These are phyloP conservation scores for Myxozyma sirexii DNA, from an alignment of 805 yeast genomes.

Conservation along the genomic window DNA sequence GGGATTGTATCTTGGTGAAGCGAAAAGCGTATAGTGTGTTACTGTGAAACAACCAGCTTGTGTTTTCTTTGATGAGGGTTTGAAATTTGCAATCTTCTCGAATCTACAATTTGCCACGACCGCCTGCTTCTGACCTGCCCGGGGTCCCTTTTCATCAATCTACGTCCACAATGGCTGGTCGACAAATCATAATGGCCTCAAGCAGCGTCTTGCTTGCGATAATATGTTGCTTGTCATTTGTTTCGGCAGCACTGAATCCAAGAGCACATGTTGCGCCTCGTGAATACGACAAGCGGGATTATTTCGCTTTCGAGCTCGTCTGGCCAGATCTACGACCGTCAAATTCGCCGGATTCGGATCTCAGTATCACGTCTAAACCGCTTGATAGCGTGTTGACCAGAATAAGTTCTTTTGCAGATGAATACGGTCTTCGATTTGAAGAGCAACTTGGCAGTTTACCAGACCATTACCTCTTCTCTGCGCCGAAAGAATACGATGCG, in stretches of 20 bases:
- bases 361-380: constrained; percentile 3
- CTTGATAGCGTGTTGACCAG: not conserved
- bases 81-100: not conserved
- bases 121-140: not conserved
- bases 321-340: constrained; percentile 7
- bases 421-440: constrained; percentile 23
- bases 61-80: not conserved
- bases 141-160: not conserved
- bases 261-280: constrained; percentile 33
- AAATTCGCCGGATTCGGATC: not conserved
- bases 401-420: constrained; percentile 15
- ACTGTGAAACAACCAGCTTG: too few relatives aligned
- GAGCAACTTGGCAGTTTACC: constrained; percentile 24
- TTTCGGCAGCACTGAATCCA: constrained; percentile 8
- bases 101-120: not conserved
- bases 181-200: not conserved
- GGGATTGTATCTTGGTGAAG: too few relatives aligned
- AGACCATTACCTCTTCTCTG: constrained; percentile 27
- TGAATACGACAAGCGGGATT: constrained; percentile 34
- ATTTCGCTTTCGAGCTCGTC: constrained; percentile 35
- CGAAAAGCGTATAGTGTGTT: too few relatives aligned
- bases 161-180: not conserved
- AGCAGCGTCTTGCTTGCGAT: not conserved
- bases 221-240: not conserved
- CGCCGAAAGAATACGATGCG: constrained; percentile 4